These are phyloP conservation scores for Penicillium longicatenatum DNA, from an alignment of 495 filamentous ascomycete genomes.

Conservation along the genomic window DNA sequence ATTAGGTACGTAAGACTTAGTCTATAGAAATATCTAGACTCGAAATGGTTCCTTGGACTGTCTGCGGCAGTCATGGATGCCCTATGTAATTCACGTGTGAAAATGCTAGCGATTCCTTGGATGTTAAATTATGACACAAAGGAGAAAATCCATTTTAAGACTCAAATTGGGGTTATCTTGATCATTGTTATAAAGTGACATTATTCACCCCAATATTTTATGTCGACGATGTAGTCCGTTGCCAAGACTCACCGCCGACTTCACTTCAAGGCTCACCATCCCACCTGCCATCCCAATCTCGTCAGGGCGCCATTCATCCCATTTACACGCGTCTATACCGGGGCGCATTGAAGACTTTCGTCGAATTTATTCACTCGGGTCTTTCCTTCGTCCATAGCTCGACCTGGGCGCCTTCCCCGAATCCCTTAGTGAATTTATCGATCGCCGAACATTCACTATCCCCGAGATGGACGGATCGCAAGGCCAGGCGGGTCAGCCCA, in stretches of 20 bases:
- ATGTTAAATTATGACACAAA: background rate
- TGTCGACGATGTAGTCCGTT: background rate
- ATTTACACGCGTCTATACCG: background rate
- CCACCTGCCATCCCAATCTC: conserved; percentile 5
- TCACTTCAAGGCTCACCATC: conserved; percentile 8
- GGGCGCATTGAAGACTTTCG: background rate
- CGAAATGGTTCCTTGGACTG: background rate
- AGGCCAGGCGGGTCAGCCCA: conserved; percentile 35
- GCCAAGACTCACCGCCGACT: conserved; percentile 23
- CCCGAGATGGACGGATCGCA: conserved; percentile 39
- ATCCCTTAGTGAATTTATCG: background rate
- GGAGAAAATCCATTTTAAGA: background rate
- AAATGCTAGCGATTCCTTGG: background rate
- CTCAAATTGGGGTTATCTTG: background rate
- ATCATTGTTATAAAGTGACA: background rate
- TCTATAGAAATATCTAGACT: background rate
- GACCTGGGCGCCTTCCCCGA: background rate
- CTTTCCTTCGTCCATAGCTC: background rate
- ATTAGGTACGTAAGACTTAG: background rate
- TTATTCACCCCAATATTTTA: background rate
- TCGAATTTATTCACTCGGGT: background rate
- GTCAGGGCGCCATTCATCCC: background rate
- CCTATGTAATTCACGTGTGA: background rate
- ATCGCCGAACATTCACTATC: conserved; percentile 4
- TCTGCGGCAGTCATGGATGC: background rate